Base-by-base conservation (phyloP, 371 early-diverging fungal species). In the Mortierella sp. region DNA sequence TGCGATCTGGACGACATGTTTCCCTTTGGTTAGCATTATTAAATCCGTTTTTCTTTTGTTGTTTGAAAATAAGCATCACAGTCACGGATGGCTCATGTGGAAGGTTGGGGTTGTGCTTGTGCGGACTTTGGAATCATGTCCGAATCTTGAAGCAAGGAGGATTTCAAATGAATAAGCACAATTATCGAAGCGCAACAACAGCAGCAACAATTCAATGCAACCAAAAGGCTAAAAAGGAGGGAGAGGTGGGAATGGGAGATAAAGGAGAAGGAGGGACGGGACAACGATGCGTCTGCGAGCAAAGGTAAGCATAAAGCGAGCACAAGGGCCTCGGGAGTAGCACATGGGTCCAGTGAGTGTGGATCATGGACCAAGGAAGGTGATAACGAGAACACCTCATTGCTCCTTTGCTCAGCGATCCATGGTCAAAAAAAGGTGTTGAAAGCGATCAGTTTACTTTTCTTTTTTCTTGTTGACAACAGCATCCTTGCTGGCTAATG, bases 81-180 rank as follows among this genome's bases (percentile, higher is more conserved):
- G 73, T 70, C 73, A 21, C 54, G 4, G 50, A 50, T 46, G 46
- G 10, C 31, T 24, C 26, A 40, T 24, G 8, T 54, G 37, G 37
- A 40, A 43, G 28, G 44, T 71, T 73, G 73, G 71, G 31, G 34
- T 50, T n/a, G 26, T 75, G 61, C 37, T 37, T 10, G 54, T 64
- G 73, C 80, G 80, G 80, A 80, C 80, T 80, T 80, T 43, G 73
- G 72, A 57, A 50, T 5, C 28, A 59, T 31, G 43, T 73, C 55
- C 57, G 55, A 55, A 55, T 51, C 19, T 43, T 44, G 64, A 73
- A 69, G 54, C 50, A 37, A 70, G 77, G 13, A 50, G 55, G 69
- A 82, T 78, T 82, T 82, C 82, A 75, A 54, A 82, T 82, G 82
- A 78, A 78, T 82, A 82, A 82, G 78, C 82, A 75, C 67, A 82